phyloP scores from a whole-genome alignment of 192 early-diverging fungal genomes.

The Backusella psychrophila region DNA sequence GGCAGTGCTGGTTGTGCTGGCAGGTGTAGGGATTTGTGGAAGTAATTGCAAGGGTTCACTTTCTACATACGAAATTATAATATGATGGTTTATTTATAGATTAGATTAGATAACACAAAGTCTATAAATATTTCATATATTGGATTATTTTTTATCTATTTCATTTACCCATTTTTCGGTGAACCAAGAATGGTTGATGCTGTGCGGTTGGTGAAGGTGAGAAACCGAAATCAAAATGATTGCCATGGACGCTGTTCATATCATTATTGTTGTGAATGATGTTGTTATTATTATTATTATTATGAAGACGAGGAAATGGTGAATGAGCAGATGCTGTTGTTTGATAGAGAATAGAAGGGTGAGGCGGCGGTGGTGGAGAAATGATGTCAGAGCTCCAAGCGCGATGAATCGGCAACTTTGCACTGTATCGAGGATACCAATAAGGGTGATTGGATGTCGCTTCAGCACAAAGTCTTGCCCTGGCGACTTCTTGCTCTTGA shows the following conservation, averaged over 20 bases:
- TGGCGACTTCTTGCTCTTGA: conserved; percentile 29
- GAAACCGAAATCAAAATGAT: background rate
- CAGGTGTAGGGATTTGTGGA: background rate
- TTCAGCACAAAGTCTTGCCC: conserved; percentile 26
- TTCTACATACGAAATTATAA: background rate
- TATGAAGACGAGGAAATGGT: background rate
- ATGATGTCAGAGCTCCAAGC: conserved; percentile 35
- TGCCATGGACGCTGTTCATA: background rate
- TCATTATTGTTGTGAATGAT: background rate
- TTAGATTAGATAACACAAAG: background rate
- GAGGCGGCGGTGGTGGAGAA: background rate
- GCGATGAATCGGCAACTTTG: conserved; percentile 27
- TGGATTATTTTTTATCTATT: background rate
- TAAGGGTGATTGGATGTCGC: background rate
- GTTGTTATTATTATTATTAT: background rate
- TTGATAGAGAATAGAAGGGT: background rate
- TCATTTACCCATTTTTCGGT: background rate
- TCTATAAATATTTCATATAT: background rate
- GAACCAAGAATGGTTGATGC: background rate
- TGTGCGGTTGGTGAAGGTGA: conserved; percentile 7
- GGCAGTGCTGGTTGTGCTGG: background rate
- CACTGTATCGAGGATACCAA: background rate
- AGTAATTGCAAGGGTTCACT: background rate
- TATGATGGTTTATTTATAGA: background rate
- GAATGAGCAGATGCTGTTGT: background rate